Evolutionary conservation across 495 filamentous ascomycete genomes (phyloP), one percentile per base, ranked within the genome.

Genomic region (Acidiella bohemica): DNA sequence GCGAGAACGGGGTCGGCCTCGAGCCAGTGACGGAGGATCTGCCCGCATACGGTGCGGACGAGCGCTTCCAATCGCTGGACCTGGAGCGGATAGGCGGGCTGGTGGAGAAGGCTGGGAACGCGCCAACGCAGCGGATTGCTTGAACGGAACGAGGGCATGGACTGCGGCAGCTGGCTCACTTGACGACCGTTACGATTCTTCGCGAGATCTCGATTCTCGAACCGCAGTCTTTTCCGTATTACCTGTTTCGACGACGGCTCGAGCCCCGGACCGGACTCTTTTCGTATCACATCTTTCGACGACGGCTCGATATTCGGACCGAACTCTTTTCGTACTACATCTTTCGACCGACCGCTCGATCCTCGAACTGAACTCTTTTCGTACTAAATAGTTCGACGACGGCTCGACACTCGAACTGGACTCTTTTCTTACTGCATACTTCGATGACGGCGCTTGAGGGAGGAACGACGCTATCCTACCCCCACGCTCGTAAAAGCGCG

Each of bases 41-140:
- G 21, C 88, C 90, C 11, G 81, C 88, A 9, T 96, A 95, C 55
- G 76, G 72, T 42, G 71, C 73, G 51, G 68, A 70, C 13, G 75
- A 77, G 31, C 74, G 84, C 41, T 94, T 94, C 64, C 79, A 90
- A 51, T 86, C 84, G 9, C 67, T 97, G 46, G 90, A 97, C 55
- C 75, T 97, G 43, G 86, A 96, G 36, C 81, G 81, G 42, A 90
- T 97, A 56, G 90, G 90, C 40, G 90, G 92, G 23, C 62, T 96
- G 41, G 92, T 84, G 61, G 92, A 96, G 71, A 93, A 86, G 66
- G 72, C 41, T 9, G n/a, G 25, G 7, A 36, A 36, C 19, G 20
- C 36, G 36, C 29, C 27, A 33, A 14, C 30, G 25, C 21, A 42
- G 26, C 5, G n/a, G n/a, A n/a, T n/a, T n/a, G n/a, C n/a, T n/a